Percentiles rank a stretch among this genome's conserved stretches.
Conservation (phyloP, 345 rosid genomes). For the Citrus glauca region DNA sequence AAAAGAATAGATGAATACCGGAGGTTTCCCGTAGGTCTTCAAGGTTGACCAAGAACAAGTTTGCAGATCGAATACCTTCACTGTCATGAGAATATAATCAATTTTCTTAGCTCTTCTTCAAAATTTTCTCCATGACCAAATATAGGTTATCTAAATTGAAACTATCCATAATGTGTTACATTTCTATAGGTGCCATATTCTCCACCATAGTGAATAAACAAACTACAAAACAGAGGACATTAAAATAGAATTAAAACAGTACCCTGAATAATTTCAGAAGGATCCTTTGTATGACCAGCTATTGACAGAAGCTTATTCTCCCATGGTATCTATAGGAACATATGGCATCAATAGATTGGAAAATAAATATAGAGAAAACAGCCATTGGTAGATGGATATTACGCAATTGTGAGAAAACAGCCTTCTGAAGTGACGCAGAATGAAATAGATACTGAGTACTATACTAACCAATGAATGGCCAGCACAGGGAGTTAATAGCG, state of each 20-base stretch:
- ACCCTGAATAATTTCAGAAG: constrained; percentile 88
- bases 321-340: constrained; percentile 74
- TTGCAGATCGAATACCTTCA: constrained; percentile 79
- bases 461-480: constrained; percentile 95
- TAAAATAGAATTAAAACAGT: constrained; percentile 7
- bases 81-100: constrained; percentile 42
- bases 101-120: not conserved
- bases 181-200: not conserved
- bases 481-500: constrained; percentile 69
- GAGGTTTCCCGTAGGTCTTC: constrained; percentile 95
- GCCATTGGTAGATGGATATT: constrained; percentile 16
- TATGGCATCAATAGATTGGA: constrained; percentile 11
- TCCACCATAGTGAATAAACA: not conserved
- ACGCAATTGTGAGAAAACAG: constrained; percentile 18
- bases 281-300: constrained; percentile 95
- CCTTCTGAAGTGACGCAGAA: constrained; percentile 15
- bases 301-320: constrained; percentile 84
- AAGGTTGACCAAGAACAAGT: constrained; percentile 75
- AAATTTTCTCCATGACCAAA: not conserved
- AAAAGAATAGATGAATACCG: constrained; percentile 48
- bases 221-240: not conserved
- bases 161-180: not conserved
- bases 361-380: constrained; percentile 20
- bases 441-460: constrained; percentile 5
- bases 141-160: not conserved